Conservation (phyloP, 768 basidiomycete genomes). For the Calocybe gangraenosa region DNA sequence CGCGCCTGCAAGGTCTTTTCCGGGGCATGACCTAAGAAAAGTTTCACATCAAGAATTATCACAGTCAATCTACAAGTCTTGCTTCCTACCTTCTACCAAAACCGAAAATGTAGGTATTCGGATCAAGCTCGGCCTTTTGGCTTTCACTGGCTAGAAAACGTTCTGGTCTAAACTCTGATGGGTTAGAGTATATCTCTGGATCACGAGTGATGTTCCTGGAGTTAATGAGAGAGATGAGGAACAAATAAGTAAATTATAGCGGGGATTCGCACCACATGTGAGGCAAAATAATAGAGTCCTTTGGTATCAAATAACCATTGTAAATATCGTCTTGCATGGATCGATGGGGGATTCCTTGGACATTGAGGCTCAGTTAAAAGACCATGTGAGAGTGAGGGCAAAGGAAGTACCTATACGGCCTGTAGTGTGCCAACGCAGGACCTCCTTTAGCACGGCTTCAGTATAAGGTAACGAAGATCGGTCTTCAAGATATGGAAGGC, state of each 20-base stretch:
- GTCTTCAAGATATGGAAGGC: constrained; percentile 28
- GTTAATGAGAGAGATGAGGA: background rate
- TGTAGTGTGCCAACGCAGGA: constrained; percentile 24
- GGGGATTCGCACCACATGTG: constrained; percentile 13
- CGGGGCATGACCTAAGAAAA: background rate
- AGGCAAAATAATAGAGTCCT: constrained; percentile 11
- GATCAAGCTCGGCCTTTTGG: constrained; percentile 26
- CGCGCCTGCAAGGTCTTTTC: constrained; percentile 22
- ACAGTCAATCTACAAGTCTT: background rate
- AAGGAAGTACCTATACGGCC: constrained; percentile 21
- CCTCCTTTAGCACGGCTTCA: constrained; percentile 26
- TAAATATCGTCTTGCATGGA: constrained; percentile 11
- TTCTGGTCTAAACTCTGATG: constrained; percentile 29
- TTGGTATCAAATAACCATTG: constrained; percentile 15
- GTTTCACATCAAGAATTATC: background rate
- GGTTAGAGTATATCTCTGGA: constrained; percentile 17
- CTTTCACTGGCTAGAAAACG: constrained; percentile 27
- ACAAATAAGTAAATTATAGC: background rate
- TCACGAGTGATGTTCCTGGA: constrained; percentile 23
- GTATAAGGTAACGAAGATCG: constrained; percentile 24
- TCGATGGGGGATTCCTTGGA: constrained; percentile 14
- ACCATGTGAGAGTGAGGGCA: background rate
- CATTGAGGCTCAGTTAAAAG: background rate
- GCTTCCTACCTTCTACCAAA: constrained; percentile 36
- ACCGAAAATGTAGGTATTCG: constrained; percentile 37